Evolutionary conservation across 768 basidiomycete species (phyloP), one percentile per base, ranked within the genome.

Genomic region (Myochromella boudieri): DNA sequence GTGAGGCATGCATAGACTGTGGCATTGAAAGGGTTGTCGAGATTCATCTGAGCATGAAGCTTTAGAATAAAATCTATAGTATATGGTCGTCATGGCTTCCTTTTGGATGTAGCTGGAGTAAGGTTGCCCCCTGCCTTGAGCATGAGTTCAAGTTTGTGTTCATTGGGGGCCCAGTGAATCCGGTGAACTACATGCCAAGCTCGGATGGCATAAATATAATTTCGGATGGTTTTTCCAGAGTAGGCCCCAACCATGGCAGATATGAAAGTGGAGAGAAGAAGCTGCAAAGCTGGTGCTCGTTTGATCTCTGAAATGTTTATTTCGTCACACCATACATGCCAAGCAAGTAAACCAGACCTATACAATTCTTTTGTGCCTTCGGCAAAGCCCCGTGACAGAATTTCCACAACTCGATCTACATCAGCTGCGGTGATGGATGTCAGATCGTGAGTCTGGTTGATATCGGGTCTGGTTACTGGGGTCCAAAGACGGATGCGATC

Each of bases 131-230:
- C 69, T 0, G 59, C 70, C n/a, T 52, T 55, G 0, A 77, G 52
- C 0, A 70, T 24, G 0, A 59, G 46, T 0, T 69, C 58, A 11
- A 70, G 25, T 18, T 67, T 56, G 0, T 37, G 31, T 0, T 60
- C 34, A 21, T 69, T 51, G 1, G 67, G 42, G 0, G 10, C 32
- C 68, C 69, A 77, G 0, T 18, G 34, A 0, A 70, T 4, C 0
- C 72, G 60, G 45, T 80, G 75, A 0, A 78, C 37, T 1, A 69
- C 56, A 51, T 80, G 75, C 76, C 76, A 80, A 1, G 76, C 74
- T 1, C 66, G 53, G 1, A 78, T 36, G 0, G 67, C 70, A 1
- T 52, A 49, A 0, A 75, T 15, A 43, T 71, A 75, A 55, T 75
- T 76, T 1, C 40, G 29, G 0, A 77, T 51, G 0, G 71, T 61